Conservation (phyloP, 805 yeast genomes). For the Torulaspora indica region DNA sequence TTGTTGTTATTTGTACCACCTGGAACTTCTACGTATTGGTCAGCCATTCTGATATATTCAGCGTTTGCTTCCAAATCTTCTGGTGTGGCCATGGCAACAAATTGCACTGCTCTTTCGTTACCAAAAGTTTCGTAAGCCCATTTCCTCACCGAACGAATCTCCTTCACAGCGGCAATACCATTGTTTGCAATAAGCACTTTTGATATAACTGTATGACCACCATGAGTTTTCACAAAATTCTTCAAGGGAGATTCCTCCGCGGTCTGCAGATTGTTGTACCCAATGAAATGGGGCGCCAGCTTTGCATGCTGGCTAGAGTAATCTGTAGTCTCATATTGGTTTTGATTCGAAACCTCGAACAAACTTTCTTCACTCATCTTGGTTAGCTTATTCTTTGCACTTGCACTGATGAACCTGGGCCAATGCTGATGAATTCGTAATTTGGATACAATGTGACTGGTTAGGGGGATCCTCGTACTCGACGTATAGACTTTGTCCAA, state of each 20-base stretch:
- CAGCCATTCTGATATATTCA: constrained; percentile 98
- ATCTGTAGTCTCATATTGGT: constrained; percentile 16
- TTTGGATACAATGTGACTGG: constrained; percentile 5
- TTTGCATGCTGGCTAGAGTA: constrained; percentile 37
- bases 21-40: constrained; percentile 95
- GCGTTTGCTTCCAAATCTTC: constrained; percentile 96
- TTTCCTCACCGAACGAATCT: constrained; percentile 93
- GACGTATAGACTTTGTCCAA: constrained; percentile 12
- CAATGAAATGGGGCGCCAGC: constrained; percentile 72
- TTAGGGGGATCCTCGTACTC: constrained; percentile 12
- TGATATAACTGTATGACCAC: constrained; percentile 93
- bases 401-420: constrained; percentile 2
- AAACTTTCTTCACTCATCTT: constrained; percentile 42
- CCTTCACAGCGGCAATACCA: constrained; percentile 99
- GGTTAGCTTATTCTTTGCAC: constrained; percentile 1
- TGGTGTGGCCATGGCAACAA: constrained; percentile 99
- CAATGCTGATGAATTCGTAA: not conserved
- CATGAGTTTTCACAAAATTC: constrained; percentile 77
- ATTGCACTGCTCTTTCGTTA: constrained; percentile 86
- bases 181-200: constrained; percentile 92
- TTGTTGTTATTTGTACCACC: constrained; percentile 99
- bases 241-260: constrained; percentile 77
- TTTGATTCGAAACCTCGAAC: constrained; percentile 36
- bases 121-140: constrained; percentile 99
- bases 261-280: constrained; percentile 67